Evolutionary conservation across 2,329 filamentous ascomycete genomes (phyloP), one percentile per base, ranked within the genome.

Genomic region (Xylariales sp.): DNA sequence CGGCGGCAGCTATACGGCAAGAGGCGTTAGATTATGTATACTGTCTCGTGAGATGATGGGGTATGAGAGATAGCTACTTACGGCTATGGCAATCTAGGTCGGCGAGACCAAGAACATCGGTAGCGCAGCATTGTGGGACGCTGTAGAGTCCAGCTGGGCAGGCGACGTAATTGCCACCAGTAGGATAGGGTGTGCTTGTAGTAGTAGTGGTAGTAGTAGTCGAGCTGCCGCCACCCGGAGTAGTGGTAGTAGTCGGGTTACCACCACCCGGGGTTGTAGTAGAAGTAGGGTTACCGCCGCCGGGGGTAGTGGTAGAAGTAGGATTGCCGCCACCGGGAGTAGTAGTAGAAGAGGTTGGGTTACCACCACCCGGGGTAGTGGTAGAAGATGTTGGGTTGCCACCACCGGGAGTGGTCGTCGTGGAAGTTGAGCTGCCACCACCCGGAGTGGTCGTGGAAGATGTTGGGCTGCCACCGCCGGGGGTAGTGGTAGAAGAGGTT

Each of bases 81-180:
- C 75, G 86, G 69, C 80, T 76, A 23, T 75, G 78, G 78, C 89
- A 91, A 81, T 90, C 71, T 14, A 77, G 70, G 63, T 77, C 75
- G 10, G 75, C 75, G 28, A 77, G 54, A 34, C 75, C 75, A 41
- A 90, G 83, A 36, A 90, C 82, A 69, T 90, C 86, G 32, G 87
- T 88, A 10, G 88, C 85, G 76, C 89, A 91, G 82, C 89, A 91
- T 70, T 86, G 83, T 3, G 86, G 73, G 43, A 73, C 80, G 70
- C 75, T 77, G 71, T 83, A 83, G n/a, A 84, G 78, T 10, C 68
- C 67, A 18, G 77, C 78, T 32, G 75, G 74, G 78, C 84, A 85
- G 48, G 83, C 76, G 6, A 71, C 41, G 64, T 83, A 84, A 8
- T 2, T 2, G 9, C 16, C 23, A 10, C 16, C 23, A 5, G 62